Base-by-base conservation (phyloP, 768 basidiomycete genomes). In the Calocybe cyanea region DNA sequence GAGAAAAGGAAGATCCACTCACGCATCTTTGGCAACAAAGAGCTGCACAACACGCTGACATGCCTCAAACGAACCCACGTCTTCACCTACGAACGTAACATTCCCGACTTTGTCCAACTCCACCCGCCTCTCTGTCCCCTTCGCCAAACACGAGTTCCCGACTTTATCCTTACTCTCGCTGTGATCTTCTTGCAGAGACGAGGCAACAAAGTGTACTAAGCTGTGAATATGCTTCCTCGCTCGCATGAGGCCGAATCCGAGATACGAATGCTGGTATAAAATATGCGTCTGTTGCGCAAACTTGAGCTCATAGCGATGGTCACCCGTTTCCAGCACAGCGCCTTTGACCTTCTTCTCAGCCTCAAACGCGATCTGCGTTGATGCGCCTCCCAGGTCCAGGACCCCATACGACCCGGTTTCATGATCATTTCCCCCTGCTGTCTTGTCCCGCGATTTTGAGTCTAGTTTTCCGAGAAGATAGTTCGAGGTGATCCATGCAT, bases 401-500 rank as follows among this genome's bases (percentile, higher is more conserved):
- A 96, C 92, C 18, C 95, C 95, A 54, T 87, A 89, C 14, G 70
- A 53, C 32, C 34, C 34, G 7, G 15, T 21, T 19, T 7, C 43
- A 18, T 11, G 37, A 20, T 17, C 28, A 19, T 23, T 43, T 39
- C 53, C 73, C 21, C 69, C 64, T 42, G 60, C 51, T 1, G 70
- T 66, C 14, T 76, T 65, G 39, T n/a, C n/a, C n/a, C n/a, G n/a
- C n/a, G n/a, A n/a, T n/a, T n/a, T n/a, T 74, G 76, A 8, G 74
- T 70, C 13, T 81, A 96, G 81, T 31, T 85, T 80, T 41, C 77
- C 75, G 34, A 95, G 70, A 38, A 97, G 75, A 67, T 96, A 97
- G 66, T 98, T 98, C 48, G 89, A 92, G 14, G 95, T 96, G 54
- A 97, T 92, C 94, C 95, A 98, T 21, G 95, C 92, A 61, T 89